Evolutionary conservation across 2,329 filamentous ascomycete species (phyloP).

Genomic region (Colletotrichum godetiae): DNA sequence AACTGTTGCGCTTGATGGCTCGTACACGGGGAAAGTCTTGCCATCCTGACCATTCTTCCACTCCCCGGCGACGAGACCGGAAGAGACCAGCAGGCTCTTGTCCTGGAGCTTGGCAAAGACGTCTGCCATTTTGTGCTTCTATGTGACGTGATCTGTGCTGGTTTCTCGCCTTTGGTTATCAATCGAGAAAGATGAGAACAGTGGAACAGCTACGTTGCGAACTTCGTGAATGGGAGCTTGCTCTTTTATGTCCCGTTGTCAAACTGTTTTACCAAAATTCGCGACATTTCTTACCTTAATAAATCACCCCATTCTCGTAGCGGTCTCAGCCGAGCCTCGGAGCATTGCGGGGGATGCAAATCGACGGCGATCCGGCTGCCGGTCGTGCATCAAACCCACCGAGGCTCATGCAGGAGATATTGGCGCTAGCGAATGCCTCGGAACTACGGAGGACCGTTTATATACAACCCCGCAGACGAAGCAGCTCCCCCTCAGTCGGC

Average conservation of each 20-base stretch:
- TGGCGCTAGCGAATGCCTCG: neutral
- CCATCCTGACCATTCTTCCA: slow-evolving; percentile 58
- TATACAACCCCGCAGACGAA: neutral
- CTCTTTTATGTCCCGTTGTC: neutral
- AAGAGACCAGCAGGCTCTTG: slow-evolving; percentile 5
- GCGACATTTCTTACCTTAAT: neutral
- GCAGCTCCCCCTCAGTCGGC: neutral
- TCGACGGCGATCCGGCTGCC: neutral
- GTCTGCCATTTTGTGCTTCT: neutral
- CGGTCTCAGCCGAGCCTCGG: slow-evolving; percentile 16
- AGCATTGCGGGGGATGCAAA: slow-evolving; percentile 11
- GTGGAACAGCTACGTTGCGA: no score
- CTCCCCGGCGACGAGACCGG: slow-evolving; percentile 53
- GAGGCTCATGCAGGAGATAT: neutral
- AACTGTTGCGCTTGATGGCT: slow-evolving; percentile 60
- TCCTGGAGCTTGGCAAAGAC: slow-evolving; percentile 16
- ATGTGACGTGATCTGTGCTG: neutral
- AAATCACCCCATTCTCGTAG: slow-evolving; percentile 18
- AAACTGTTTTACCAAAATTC: neutral
- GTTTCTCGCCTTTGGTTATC: neutral
- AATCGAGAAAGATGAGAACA: no score
- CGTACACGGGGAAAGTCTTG: slow-evolving; percentile 62
- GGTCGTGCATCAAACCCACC: neutral
- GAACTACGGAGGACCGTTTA: neutral
- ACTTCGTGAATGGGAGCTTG: neutral